Percentiles rank a stretch among this genome's conserved stretches.
phyloP scores from a whole-genome alignment of 2,329 filamentous ascomycete species.

The Chaetomiaceae sp. region DNA sequence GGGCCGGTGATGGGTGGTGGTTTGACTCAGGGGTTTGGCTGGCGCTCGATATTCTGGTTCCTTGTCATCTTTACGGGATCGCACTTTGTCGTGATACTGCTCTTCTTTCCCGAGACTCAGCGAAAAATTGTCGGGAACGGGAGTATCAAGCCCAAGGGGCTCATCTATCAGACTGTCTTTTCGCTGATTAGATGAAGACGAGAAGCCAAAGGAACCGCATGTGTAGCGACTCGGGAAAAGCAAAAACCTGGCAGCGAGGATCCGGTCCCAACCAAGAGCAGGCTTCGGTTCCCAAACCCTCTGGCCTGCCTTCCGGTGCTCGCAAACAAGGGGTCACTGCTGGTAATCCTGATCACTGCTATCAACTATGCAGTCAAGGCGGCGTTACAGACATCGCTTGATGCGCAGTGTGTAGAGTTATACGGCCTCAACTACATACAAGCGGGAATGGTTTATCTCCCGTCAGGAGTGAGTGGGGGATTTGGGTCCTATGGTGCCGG shows the following conservation, averaged over 20 bases:
- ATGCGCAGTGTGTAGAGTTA: slow-evolving; percentile 13
- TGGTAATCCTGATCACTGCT: slow-evolving; percentile 16
- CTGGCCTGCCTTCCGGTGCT: slow-evolving; percentile 15
- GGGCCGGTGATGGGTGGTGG: slow-evolving; percentile 58
- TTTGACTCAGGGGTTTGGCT: slow-evolving; percentile 53
- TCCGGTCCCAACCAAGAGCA: background rate
- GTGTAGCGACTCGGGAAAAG: background rate
- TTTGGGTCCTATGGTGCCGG: slow-evolving; percentile 13
- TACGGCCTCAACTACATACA: slow-evolving; percentile 11
- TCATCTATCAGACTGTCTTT: slow-evolving; percentile 34
- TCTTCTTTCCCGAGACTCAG: slow-evolving; percentile 54
- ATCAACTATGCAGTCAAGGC: slow-evolving; percentile 18
- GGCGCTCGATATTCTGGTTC: slow-evolving; percentile 61
- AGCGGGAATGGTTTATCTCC: slow-evolving; percentile 13
- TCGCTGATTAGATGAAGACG: slow-evolving; percentile 16
- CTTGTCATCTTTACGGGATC: slow-evolving; percentile 44
- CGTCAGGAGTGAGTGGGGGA: slow-evolving; percentile 11
- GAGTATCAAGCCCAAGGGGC: slow-evolving; percentile 38
- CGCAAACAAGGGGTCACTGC: slow-evolving; percentile 10
- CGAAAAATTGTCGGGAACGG: slow-evolving; percentile 50
- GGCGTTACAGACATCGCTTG: slow-evolving; percentile 14
- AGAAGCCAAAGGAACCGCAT: background rate
- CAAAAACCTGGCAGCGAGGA: background rate
- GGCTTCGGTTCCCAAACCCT: slow-evolving; percentile 8
- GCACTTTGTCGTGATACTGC: slow-evolving; percentile 39